Conservation (phyloP, 306 rosid genomes). For the Ammopiptanthus mongolicus region DNA sequence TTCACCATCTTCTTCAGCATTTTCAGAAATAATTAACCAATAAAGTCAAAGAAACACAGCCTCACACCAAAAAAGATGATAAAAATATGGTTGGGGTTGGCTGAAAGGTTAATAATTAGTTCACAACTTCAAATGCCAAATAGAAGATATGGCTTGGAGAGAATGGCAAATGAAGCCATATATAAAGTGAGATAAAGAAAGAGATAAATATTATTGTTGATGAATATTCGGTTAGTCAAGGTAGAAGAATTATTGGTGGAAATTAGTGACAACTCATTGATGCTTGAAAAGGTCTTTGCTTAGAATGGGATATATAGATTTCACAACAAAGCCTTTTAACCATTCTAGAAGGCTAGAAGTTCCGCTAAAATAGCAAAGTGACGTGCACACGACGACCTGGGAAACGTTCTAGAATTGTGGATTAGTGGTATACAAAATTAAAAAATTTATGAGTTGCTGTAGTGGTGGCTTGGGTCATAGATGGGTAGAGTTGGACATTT, state of each 20-base stretch:
- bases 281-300: slow-evolving; percentile 34
- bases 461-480: neutral
- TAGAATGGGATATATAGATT: neutral
- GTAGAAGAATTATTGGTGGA: slow-evolving; percentile 13
- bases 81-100: neutral
- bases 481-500: neutral
- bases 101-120: neutral
- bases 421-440: neutral
- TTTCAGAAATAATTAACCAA: neutral
- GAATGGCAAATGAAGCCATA: neutral
- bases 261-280: slow-evolving; percentile 17
- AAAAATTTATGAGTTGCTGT: neutral
- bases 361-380: neutral
- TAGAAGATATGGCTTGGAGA: neutral
- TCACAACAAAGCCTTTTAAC: neutral
- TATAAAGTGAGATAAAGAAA: neutral
- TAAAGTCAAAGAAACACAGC: slow-evolving; percentile 13
- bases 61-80: neutral
- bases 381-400: slow-evolving; percentile 5
- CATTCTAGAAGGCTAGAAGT: slow-evolving; percentile 1
- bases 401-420: slow-evolving; percentile 6
- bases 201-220: neutral
- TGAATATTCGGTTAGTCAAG: slow-evolving; percentile 11
- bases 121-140: neutral
- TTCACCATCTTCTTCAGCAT: slow-evolving; percentile 35